A percentile compares a stretch with the other conserved stretches of the same genome.
These are phyloP conservation scores for Triticum aestivum DNA, from an alignment of 176 grass and related monocot genomes.

Conservation along the genomic window DNA sequence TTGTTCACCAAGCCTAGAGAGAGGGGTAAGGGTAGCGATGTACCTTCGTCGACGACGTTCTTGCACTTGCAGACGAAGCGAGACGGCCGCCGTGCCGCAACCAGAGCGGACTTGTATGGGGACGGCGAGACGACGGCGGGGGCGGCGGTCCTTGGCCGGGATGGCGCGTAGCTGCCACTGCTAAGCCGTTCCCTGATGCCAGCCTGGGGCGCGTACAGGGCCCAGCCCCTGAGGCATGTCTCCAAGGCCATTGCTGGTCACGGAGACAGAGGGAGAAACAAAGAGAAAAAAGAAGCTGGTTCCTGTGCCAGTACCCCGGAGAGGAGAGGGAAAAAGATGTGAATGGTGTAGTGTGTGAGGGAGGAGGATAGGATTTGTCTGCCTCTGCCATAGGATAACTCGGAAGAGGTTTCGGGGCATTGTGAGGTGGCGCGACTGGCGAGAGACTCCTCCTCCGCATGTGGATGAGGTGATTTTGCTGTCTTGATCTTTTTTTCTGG, in stretches of 20 bases:
- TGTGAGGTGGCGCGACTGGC: slow-evolving; percentile 39
- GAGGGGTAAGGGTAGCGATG: not conserved
- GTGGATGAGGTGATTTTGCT: slow-evolving; percentile 47
- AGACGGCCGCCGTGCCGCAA: slow-evolving; percentile 22
- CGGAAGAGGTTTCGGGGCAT: slow-evolving; percentile 24
- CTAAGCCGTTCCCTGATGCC: slow-evolving; percentile 38
- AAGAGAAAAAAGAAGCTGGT: not conserved
- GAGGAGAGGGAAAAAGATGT: not conserved
- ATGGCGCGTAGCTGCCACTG: slow-evolving; percentile 23
- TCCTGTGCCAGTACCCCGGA: not conserved
- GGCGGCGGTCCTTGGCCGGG: slow-evolving; percentile 11
- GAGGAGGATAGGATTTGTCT: slow-evolving; percentile 51
- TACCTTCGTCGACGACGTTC: slow-evolving; percentile 85
- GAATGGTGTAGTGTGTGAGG: not conserved
- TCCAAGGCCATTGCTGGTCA: slow-evolving; percentile 62
- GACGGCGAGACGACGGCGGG: not conserved
- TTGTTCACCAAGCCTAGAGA: not conserved
- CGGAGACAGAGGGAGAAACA: not conserved
- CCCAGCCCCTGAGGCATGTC: slow-evolving; percentile 76
- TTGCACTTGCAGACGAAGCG: slow-evolving; percentile 63
- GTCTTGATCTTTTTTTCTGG: not conserved
- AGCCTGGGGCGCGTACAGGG: slow-evolving; percentile 38
- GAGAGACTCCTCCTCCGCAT: slow-evolving; percentile 4
- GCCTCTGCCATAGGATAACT: slow-evolving; percentile 33
- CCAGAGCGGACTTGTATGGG: not conserved